A percentile compares a stretch with the other conserved stretches of the same genome.
Conservation (phyloP, 1,284 basidiomycete species). For the Trametes sp. region DNA sequence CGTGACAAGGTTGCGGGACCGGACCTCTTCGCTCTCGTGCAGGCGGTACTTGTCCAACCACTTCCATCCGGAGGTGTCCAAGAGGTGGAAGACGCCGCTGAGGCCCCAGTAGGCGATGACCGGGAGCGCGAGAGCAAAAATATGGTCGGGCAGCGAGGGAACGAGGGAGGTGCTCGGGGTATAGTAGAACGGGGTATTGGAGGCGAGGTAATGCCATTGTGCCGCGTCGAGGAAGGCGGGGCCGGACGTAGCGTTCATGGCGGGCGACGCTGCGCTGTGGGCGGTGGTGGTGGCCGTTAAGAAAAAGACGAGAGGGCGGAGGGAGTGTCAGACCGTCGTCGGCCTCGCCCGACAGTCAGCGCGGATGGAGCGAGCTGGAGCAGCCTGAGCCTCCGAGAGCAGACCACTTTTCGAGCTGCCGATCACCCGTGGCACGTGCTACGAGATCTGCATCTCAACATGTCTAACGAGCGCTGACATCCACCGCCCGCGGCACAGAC, state of each 20-base stretch:
- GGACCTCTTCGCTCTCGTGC: slow-evolving; percentile 88
- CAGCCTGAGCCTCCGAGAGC: not conserved
- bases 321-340: not conserved
- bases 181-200: slow-evolving; percentile 40
- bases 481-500: not conserved
- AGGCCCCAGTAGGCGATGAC: slow-evolving; percentile 89
- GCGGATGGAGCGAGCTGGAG: slow-evolving; percentile 2
- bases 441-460: slow-evolving; percentile 7
- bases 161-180: slow-evolving; percentile 30
- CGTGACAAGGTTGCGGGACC: slow-evolving; percentile 79
- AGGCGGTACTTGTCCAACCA: slow-evolving; percentile 89
- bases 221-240: slow-evolving; percentile 31
- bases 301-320: not conserved
- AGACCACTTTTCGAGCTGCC: not conserved
- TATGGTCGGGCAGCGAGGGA: slow-evolving; percentile 61
- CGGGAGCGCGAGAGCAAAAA: slow-evolving; percentile 79
- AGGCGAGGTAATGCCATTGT: slow-evolving; percentile 38
- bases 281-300: not conserved
- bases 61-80: slow-evolving; percentile 80
- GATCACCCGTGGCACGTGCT: slow-evolving; percentile 15
- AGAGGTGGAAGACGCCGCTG: slow-evolving; percentile 81
- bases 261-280: not conserved
- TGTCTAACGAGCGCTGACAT: slow-evolving; percentile 2
- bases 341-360: not conserved
- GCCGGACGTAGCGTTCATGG: slow-evolving; percentile 36